These are phyloP conservation scores for Gnetum montanum DNA, from an alignment of 75 land plant species.

Conservation along the genomic window DNA sequence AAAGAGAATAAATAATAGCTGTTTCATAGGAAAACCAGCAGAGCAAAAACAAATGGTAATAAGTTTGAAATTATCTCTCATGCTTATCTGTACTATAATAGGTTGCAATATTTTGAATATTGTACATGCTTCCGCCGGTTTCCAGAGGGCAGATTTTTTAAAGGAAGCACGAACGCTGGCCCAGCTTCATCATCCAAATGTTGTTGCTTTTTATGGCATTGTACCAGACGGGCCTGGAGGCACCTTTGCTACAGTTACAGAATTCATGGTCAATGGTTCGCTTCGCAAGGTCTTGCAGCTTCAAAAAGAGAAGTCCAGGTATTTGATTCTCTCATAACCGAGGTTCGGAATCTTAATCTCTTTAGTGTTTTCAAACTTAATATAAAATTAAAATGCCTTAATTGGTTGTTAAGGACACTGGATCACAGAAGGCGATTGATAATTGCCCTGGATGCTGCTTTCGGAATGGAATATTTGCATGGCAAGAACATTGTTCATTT, in stretches of 20 bases:
- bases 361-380: too few relatives aligned
- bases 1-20: conserved; percentile 33
- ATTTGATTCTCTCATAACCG: background rate
- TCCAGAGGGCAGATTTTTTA: conserved; percentile 86
- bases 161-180: conserved; percentile 82
- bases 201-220: conserved; percentile 95
- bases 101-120: too few relatives aligned
- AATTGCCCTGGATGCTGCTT: conserved; percentile 86
- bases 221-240: conserved; percentile 96
- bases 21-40: conserved; percentile 17
- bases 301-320: conserved; percentile 80
- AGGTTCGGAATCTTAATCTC: too few relatives aligned
- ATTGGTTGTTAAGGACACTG: conserved; percentile 44
- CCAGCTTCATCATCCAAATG: conserved; percentile 93
- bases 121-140: too few relatives aligned
- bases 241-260: conserved; percentile 91
- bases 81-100: too few relatives aligned
- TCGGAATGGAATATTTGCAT: conserved; percentile 92
- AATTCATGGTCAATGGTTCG: conserved; percentile 98
- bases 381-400: too few relatives aligned
- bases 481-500: conserved; percentile 82
- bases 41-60: conserved; percentile 18
- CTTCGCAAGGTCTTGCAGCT: conserved; percentile 64
- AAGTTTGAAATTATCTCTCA: too few relatives aligned
- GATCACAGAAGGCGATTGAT: conserved; percentile 61